A percentile compares a stretch with the other conserved stretches of the same genome.
Conservation (phyloP, 2,329 filamentous ascomycete species). For the Fusarium avenaceum region DNA sequence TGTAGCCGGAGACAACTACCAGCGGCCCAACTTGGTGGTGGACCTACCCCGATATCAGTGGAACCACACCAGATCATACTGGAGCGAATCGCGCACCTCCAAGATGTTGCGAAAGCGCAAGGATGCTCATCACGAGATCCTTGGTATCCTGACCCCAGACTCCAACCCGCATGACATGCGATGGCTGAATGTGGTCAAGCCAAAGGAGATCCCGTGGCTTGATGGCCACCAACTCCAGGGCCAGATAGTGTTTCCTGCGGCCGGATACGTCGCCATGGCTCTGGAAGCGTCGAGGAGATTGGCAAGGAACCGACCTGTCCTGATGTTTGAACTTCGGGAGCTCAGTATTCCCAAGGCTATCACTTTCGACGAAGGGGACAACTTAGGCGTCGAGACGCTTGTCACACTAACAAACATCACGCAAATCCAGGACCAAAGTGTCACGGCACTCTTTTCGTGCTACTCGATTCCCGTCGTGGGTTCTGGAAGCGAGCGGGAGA, state of each 20-base stretch:
- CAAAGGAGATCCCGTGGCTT: constrained; percentile 17
- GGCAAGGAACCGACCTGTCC: no score
- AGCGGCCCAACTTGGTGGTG: not conserved
- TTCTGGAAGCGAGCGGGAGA: no score
- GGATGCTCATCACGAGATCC: not conserved
- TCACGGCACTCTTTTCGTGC: no score
- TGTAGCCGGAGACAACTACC: not conserved
- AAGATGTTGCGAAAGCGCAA: not conserved
- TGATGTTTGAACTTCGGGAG: no score
- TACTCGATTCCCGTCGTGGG: no score
- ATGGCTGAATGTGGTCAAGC: not conserved
- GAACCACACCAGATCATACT: not conserved
- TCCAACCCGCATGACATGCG: not conserved
- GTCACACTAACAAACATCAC: no score
- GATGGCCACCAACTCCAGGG: constrained; percentile 20
- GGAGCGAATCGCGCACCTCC: not conserved
- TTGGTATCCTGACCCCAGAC: not conserved
- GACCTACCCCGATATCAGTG: not conserved
- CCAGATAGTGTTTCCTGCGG: constrained; percentile 20
- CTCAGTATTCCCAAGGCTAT: no score
- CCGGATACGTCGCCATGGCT: constrained; percentile 24
- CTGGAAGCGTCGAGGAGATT: constrained; percentile 4
- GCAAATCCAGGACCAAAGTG: no score
- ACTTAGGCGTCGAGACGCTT: no score
- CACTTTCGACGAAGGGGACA: no score